phyloP scores from a whole-genome alignment of 257 asterid species.

The Jaltomata sinuosa region DNA sequence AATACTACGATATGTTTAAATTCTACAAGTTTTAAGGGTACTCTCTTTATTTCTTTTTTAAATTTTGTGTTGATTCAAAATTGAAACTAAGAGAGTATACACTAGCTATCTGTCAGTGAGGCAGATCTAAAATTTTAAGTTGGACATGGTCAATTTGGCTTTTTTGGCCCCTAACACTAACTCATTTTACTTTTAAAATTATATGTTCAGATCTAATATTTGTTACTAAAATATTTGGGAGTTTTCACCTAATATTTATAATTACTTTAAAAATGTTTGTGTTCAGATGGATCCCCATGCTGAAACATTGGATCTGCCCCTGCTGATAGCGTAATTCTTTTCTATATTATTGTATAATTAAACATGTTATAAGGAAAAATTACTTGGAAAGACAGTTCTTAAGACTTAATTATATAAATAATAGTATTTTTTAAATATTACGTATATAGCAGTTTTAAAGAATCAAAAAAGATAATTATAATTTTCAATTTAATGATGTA shows the following conservation, averaged over 20 bases:
- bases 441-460: no score
- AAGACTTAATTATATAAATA: no score
- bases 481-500: no score
- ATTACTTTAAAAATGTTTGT: background rate
- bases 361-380: no score
- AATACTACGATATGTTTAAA: background rate
- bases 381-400: no score
- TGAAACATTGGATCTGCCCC: background rate
- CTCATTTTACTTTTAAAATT: background rate
- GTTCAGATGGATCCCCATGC: background rate
- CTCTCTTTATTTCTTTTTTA: background rate
- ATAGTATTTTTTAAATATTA: no score
- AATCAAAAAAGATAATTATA: no score
- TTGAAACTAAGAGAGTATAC: background rate
- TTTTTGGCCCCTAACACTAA: background rate
- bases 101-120: no score
- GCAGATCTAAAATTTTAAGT: background rate
- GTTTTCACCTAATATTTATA: background rate
- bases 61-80: background rate
- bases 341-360: no score
- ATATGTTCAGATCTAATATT: background rate
- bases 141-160: rapidly evolving
- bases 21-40: background rate
- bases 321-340: background rate
- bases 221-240: background rate